Conservation (phyloP, 345 rosid species). For the Cardiospermum halicacabum region DNA sequence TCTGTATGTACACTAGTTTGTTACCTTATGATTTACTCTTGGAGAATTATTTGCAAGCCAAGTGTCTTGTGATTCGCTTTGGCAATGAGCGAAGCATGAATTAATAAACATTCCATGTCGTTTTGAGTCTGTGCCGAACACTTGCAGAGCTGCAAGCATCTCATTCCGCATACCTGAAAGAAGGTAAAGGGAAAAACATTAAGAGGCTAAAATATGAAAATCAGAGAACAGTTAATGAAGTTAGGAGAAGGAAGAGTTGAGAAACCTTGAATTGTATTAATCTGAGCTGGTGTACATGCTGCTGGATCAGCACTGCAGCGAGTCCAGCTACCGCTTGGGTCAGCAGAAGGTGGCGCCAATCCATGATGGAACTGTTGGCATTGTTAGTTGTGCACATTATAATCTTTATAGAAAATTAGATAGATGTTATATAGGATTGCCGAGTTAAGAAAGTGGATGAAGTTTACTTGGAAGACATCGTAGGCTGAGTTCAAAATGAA, state of each 20-base stretch:
- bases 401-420: neutral
- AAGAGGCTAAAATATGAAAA: neutral
- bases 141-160: constrained; percentile 53
- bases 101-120: constrained; percentile 81
- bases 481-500: constrained; percentile 91
- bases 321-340: constrained; percentile 61
- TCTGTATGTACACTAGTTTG: neutral
- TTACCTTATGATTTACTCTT: constrained; percentile 59
- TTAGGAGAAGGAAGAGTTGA: neutral
- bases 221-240: neutral
- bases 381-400: neutral
- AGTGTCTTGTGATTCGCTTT: constrained; percentile 77
- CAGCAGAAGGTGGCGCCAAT: constrained; percentile 82
- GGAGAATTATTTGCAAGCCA: constrained; percentile 88
- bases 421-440: neutral
- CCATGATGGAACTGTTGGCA: constrained; percentile 65
- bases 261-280: constrained; percentile 59
- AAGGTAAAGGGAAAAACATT: neutral
- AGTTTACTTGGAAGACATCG: constrained; percentile 76
- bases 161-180: constrained; percentile 65
- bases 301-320: constrained; percentile 61
- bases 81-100: constrained; percentile 97
- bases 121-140: constrained; percentile 35
- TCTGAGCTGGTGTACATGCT: constrained; percentile 52
- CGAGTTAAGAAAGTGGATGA: neutral